phyloP scores from a whole-genome alignment of 345 rosid species.

The Arabidopsis arenosa region DNA sequence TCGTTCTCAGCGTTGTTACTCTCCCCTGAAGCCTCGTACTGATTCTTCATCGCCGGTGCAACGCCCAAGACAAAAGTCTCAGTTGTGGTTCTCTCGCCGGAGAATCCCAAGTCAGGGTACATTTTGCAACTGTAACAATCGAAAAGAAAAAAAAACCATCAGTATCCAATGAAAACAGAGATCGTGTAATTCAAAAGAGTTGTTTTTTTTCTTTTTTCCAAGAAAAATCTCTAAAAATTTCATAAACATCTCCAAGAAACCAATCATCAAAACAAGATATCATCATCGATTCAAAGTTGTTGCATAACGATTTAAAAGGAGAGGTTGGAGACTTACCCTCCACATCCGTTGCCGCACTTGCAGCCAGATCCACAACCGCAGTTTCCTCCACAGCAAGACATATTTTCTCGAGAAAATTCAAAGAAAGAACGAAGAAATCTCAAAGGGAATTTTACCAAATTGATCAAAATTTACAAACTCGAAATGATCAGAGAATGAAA shows the following conservation, averaged over 20 bases:
- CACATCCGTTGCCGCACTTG: constrained; percentile 64
- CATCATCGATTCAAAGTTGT: neutral
- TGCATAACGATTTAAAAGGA: neutral
- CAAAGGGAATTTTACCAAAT: neutral
- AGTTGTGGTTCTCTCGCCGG: constrained; percentile 54
- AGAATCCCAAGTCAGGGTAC: constrained; percentile 44
- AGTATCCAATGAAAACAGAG: neutral
- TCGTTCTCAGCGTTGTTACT: constrained; percentile 60
- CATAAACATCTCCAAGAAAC: neutral
- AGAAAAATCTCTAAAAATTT: neutral
- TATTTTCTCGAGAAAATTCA: constrained; percentile 39
- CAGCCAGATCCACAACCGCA: constrained; percentile 70
- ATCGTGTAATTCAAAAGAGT: neutral
- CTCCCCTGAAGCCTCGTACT: constrained; percentile 55
- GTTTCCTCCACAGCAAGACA: constrained; percentile 79
- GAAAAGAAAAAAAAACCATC: neutral
- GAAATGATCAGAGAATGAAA: neutral
- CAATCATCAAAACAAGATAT: neutral
- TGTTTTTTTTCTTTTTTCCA: too few species aligned
- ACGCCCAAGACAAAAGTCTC: constrained; percentile 64
- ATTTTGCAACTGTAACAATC: constrained; percentile 36
- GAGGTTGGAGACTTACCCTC: constrained; percentile 53
- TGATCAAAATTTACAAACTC: neutral
- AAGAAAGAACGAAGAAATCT: neutral
- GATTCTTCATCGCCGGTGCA: constrained; percentile 53